phyloP scores from a whole-genome alignment of 768 basidiomycete genomes.

The Hydnum rufescens region DNA sequence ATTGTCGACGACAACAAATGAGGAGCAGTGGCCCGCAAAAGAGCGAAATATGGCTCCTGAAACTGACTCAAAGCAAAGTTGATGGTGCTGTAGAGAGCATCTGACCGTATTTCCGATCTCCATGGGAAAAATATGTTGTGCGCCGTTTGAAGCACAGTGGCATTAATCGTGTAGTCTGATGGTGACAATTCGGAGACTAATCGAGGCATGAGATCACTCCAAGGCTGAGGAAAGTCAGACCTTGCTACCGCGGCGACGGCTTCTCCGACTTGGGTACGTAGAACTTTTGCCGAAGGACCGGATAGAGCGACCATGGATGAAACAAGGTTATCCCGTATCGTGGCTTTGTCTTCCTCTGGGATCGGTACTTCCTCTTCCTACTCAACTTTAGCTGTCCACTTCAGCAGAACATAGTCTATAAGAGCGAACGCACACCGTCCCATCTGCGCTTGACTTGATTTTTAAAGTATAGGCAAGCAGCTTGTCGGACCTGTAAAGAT shows the following conservation, averaged over 20 bases:
- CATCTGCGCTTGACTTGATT: constrained; percentile 75
- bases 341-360: constrained; percentile 45
- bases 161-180: constrained; percentile 66
- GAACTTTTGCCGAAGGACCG: constrained; percentile 42
- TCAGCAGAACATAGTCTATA: not conserved
- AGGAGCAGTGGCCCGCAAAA: constrained; percentile 39
- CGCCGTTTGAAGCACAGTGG: constrained; percentile 81
- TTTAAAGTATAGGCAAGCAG: constrained; percentile 82
- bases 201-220: constrained; percentile 86
- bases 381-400: constrained; percentile 6
- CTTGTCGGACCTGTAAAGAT: constrained; percentile 54
- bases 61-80: constrained; percentile 77
- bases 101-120: constrained; percentile 77
- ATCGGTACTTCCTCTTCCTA: constrained; percentile 54
- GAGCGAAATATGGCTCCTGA: constrained; percentile 59
- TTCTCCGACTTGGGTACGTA: constrained; percentile 80
- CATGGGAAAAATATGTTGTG: constrained; percentile 92
- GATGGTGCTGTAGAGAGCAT: constrained; percentile 75
- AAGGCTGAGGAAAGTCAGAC: constrained; percentile 75
- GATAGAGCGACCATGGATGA: constrained; percentile 84
- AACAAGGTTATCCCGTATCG: constrained; percentile 59
- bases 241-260: constrained; percentile 81
- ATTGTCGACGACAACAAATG: not conserved
- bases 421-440: constrained; percentile 16
- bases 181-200: constrained; percentile 65